Percentiles rank a stretch among this genome's conserved stretches.
Evolutionary conservation across 352 stramenopile species (phyloP).

Genomic region (Globisporangium orthogonon): DNA sequence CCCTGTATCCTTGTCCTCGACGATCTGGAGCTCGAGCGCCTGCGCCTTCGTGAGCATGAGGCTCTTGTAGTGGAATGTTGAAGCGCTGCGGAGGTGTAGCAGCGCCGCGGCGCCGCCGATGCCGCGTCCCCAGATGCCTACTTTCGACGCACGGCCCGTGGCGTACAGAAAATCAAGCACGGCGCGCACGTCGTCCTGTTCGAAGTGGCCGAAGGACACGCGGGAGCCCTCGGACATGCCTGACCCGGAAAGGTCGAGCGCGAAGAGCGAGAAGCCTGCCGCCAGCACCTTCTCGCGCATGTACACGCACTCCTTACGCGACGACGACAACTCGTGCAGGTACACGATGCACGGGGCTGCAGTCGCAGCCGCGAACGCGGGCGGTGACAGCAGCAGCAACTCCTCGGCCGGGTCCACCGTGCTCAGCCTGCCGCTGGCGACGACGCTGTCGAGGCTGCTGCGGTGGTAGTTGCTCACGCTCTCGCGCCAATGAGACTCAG

Average conservation of each 20-base stretch:
- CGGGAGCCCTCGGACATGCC: constrained; percentile 56
- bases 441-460: constrained; percentile 13
- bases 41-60: constrained; percentile 30
- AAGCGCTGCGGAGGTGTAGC: constrained; percentile 38
- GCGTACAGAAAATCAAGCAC: constrained; percentile 66
- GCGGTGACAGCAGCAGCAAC: constrained; percentile 3
- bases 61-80: constrained; percentile 42
- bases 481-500: constrained; percentile 5
- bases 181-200: constrained; percentile 51
- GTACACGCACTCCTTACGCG: constrained; percentile 70
- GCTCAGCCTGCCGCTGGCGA: neutral
- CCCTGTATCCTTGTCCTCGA: constrained; percentile 29
- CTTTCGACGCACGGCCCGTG: constrained; percentile 35
- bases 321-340: constrained; percentile 76
- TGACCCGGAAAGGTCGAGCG: constrained; percentile 67
- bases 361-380: constrained; percentile 1
- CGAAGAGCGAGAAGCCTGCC: constrained; percentile 60
- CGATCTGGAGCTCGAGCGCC: constrained; percentile 33
- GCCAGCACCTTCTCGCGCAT: constrained; percentile 43
- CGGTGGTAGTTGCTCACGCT: constrained; percentile 20
- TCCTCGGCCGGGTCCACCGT: constrained; percentile 1
- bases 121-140: constrained; percentile 63
- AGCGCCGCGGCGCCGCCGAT: constrained; percentile 51
- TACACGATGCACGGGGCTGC: constrained; percentile 61
- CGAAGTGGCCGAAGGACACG: constrained; percentile 66